Conservation (phyloP, 1,284 basidiomycete species). For the Ustilago nuda region DNA sequence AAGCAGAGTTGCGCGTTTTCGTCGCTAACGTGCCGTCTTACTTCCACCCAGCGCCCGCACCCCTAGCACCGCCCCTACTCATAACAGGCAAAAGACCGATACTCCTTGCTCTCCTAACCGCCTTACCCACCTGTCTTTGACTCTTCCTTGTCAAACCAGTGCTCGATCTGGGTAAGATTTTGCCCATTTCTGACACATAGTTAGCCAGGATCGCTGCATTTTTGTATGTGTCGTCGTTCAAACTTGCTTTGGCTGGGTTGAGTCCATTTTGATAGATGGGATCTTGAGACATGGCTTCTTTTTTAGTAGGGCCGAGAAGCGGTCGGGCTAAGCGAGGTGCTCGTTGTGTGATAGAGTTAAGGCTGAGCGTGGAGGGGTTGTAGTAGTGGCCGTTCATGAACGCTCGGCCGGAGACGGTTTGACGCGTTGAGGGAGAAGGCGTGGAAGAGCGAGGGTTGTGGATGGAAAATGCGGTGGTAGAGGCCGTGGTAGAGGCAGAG, state of each 20-base stretch:
- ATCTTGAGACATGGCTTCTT: slow-evolving; percentile 71
- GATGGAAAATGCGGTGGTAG: slow-evolving; percentile 2
- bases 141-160: slow-evolving; percentile 84
- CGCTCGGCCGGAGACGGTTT: slow-evolving; percentile 46
- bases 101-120: slow-evolving; percentile 88
- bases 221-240: slow-evolving; percentile 72
- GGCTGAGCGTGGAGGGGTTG: slow-evolving; percentile 51
- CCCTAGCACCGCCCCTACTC: slow-evolving; percentile 51
- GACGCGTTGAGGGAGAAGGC: slow-evolving; percentile 15
- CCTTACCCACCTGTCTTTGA: slow-evolving; percentile 85
- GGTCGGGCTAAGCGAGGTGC: slow-evolving; percentile 34
- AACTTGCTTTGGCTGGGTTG: slow-evolving; percentile 65
- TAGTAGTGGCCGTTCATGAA: slow-evolving; percentile 62
- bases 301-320: slow-evolving; percentile 56
- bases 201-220: slow-evolving; percentile 78
- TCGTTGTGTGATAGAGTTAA: slow-evolving; percentile 35
- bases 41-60: slow-evolving; percentile 48
- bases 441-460: slow-evolving; percentile 29
- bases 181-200: slow-evolving; percentile 86
- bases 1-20: not conserved
- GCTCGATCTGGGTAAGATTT: slow-evolving; percentile 78
- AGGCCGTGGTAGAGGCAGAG: slow-evolving; percentile 5
- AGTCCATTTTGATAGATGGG: slow-evolving; percentile 71
- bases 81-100: slow-evolving; percentile 84
- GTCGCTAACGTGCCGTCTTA: not conserved